Base-by-base conservation (phyloP, 257 asterid genomes). In the Solanum clarkiae region DNA sequence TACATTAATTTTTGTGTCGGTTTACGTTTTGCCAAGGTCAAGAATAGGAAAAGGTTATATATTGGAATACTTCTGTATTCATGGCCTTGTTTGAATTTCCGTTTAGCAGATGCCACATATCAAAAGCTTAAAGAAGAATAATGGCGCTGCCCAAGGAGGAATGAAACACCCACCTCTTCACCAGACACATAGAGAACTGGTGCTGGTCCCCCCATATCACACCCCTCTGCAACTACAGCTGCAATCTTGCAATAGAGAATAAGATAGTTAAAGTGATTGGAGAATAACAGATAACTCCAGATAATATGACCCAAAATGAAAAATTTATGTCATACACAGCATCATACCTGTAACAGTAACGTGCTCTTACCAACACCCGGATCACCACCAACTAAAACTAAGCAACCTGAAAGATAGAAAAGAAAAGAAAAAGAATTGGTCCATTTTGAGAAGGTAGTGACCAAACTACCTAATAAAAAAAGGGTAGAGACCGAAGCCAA, bases 301-400 rank as follows among this genome's bases (percentile, higher is more conserved):
- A 71, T 75, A 8, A 75, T 72, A 86, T 24, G 82, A 85, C 36
- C 74, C 26, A 83, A 44, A 26, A 55, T 4, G 4, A 68, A 22
- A 56, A 70, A 80, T 12, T 66, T 60, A 49, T 75, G 77, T 9
- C 49, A 49, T 66, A 85, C 49, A 69, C 86, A 84, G 85, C 53
- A 44, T 4, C 47, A 83, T 91, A 97, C 99, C 98, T 97, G 98
- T 91, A 97, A 90, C 89, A 95, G 72, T 69, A 97, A 83, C 11
- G 99, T 97, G 90, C 98, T 97, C 92, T 97, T 97, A 86, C 99
- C 99, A 65, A 97, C 93, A 84, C 99, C 99, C 42, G 99, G 99
- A 91, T 97, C 99, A 79, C 99, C 98, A 42, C 98, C 98, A 83
- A 97, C 94, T 88, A 97, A 91, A 79, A 95, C 94, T 86, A 97